These are phyloP conservation scores for Alternaria solani DNA, from an alignment of 2,329 filamentous ascomycete species.

Conservation along the genomic window DNA sequence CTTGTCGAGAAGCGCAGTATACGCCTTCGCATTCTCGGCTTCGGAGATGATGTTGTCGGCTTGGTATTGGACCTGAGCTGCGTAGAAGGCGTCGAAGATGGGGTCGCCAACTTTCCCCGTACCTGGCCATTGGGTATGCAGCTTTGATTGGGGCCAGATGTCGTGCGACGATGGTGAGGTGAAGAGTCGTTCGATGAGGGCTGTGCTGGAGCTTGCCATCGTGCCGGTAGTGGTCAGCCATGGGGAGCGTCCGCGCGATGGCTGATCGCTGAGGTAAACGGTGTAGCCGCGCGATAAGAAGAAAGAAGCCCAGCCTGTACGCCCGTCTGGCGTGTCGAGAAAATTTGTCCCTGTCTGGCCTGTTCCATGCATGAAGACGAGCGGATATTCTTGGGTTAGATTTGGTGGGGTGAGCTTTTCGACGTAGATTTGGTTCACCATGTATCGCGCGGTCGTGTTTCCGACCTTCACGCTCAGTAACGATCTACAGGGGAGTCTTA, in stretches of 20 bases:
- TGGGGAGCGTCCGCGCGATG: slow-evolving; percentile 56
- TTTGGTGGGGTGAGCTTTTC: slow-evolving; percentile 33
- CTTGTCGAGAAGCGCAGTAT: slow-evolving; percentile 54
- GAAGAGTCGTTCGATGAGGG: slow-evolving; percentile 37
- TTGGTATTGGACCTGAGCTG: slow-evolving; percentile 53
- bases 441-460: slow-evolving; percentile 4
- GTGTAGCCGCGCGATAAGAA: slow-evolving; percentile 59
- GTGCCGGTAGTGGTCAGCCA: slow-evolving; percentile 49
- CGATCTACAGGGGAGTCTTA: not conserved
- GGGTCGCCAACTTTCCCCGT: slow-evolving; percentile 53
- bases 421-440: slow-evolving; percentile 15
- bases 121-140: slow-evolving; percentile 57
- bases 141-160: slow-evolving; percentile 53
- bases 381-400: slow-evolving; percentile 21
- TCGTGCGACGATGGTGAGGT: slow-evolving; percentile 48
- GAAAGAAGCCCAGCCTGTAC: slow-evolving; percentile 59
- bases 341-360: slow-evolving; percentile 45
- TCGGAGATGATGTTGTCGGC: slow-evolving; percentile 39
- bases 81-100: slow-evolving; percentile 60
- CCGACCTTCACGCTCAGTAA: not conserved
- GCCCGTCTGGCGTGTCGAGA: slow-evolving; percentile 59
- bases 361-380: slow-evolving; percentile 42
- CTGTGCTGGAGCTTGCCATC: slow-evolving; percentile 19
- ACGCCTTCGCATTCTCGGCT: slow-evolving; percentile 49
- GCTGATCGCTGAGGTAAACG: slow-evolving; percentile 59